phyloP scores from a whole-genome alignment of 768 basidiomycete genomes.

The Gymnopilus dilepis region DNA sequence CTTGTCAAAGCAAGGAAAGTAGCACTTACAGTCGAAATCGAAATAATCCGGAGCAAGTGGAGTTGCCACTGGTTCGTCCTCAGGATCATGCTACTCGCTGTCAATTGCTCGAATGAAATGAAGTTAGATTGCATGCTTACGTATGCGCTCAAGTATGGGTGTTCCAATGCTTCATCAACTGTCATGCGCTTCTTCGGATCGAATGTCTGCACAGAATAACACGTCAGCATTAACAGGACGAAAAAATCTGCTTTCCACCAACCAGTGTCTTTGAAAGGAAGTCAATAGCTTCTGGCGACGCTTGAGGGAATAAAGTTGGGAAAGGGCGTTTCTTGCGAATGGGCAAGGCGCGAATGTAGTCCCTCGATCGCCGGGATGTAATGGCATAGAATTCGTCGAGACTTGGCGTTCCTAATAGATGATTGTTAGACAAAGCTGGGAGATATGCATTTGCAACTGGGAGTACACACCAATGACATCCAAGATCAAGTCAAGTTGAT shows the following conservation, averaged over 20 bases:
- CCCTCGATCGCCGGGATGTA: slow-evolving; percentile 81
- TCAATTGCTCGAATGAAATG: slow-evolving; percentile 8
- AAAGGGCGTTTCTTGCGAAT: slow-evolving; percentile 81
- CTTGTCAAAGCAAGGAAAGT: background rate
- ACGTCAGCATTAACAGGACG: slow-evolving; percentile 2
- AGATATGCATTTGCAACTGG: background rate
- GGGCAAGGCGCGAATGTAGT: slow-evolving; percentile 87
- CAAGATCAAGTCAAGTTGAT: slow-evolving; percentile 87
- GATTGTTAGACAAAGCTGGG: background rate
- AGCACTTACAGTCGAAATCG: slow-evolving; percentile 81
- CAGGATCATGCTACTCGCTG: slow-evolving; percentile 72
- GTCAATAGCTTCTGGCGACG: slow-evolving; percentile 73
- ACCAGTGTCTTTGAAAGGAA: slow-evolving; percentile 76
- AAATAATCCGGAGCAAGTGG: slow-evolving; percentile 87
- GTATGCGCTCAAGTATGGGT: slow-evolving; percentile 83
- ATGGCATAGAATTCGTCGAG: slow-evolving; percentile 93
- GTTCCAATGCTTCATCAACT: slow-evolving; percentile 81
- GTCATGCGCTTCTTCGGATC: slow-evolving; percentile 86
- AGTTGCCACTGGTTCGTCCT: slow-evolving; percentile 85
- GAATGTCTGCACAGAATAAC: slow-evolving; percentile 60
- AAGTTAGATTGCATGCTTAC: slow-evolving; percentile 39
- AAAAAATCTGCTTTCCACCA: slow-evolving; percentile 18
- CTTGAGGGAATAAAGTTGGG: slow-evolving; percentile 75
- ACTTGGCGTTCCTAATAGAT: slow-evolving; percentile 70
- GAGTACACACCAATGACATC: slow-evolving; percentile 72